Conservation (phyloP, 345 rosid genomes). For the Noccaea caerulescens region DNA sequence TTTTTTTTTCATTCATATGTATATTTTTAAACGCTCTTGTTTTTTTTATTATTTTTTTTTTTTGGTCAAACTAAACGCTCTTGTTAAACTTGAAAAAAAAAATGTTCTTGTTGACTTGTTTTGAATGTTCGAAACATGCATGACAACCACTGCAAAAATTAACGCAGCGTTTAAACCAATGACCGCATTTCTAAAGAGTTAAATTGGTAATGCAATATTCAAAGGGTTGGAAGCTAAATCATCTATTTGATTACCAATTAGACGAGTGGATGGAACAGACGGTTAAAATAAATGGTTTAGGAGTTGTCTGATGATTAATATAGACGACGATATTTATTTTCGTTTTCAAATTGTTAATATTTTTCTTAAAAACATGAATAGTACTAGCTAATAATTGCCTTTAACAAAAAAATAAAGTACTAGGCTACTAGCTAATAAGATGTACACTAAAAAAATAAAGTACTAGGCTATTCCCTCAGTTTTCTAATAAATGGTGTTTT, state of each 20-base stretch:
- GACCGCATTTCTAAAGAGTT: neutral
- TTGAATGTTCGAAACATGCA: neutral
- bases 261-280: no score
- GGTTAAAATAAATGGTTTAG: neutral
- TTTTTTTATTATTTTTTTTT: no score
- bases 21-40: neutral
- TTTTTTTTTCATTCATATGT: neutral
- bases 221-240: neutral
- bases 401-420: no score
- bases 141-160: neutral
- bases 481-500: no score
- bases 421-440: neutral
- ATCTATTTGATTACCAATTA: no score
- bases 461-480: no score
- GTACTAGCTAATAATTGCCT: no score
- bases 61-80: no score
- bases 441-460: neutral
- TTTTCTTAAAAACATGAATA: neutral
- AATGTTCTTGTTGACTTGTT: no score
- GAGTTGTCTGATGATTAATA: no score
- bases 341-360: neutral
- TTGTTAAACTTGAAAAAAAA: no score
- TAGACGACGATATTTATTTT: neutral
- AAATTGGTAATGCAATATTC: neutral
- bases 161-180: neutral